A percentile compares a stretch with the other conserved stretches of the same genome.
Evolutionary conservation across 805 yeast genomes (phyloP).

Genomic region (Danielia oregonensis): DNA sequence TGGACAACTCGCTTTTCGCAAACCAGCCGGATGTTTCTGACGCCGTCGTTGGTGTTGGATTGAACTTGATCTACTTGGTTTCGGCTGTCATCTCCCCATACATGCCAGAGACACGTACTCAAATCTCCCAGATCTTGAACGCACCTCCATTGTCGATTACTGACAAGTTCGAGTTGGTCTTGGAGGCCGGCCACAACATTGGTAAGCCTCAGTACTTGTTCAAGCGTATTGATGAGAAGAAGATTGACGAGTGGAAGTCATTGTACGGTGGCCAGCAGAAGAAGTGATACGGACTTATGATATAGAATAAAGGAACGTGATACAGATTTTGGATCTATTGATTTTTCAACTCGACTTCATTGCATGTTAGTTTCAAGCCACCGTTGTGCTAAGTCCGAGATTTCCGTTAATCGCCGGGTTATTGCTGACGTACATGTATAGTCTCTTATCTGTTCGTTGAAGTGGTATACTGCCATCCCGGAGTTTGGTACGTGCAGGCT

Average conservation of each 20-base stretch:
- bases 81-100: slow-evolving; percentile 80
- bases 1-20: slow-evolving; percentile 81
- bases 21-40: slow-evolving; percentile 77
- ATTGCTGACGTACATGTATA: no score
- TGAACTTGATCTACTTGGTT: slow-evolving; percentile 84
- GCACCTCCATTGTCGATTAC: slow-evolving; percentile 79
- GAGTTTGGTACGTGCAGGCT: no score
- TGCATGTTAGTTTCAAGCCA: no score
- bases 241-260: slow-evolving; percentile 81
- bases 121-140: slow-evolving; percentile 74
- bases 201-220: slow-evolving; percentile 91
- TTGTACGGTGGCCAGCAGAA: slow-evolving; percentile 79
- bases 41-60: slow-evolving; percentile 88
- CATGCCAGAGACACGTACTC: slow-evolving; percentile 78
- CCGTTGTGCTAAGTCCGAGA: no score
- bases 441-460: no score
- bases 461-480: no score
- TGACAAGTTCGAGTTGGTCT: slow-evolving; percentile 64
- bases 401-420: no score
- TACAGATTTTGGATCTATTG: no score
- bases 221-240: slow-evolving; percentile 85
- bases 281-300: no score
- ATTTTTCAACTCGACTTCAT: no score
- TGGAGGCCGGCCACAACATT: slow-evolving; percentile 79
- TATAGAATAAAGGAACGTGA: background rate